These are phyloP conservation scores for Prunus salicina DNA, from an alignment of 306 rosid genomes.

Conservation along the genomic window DNA sequence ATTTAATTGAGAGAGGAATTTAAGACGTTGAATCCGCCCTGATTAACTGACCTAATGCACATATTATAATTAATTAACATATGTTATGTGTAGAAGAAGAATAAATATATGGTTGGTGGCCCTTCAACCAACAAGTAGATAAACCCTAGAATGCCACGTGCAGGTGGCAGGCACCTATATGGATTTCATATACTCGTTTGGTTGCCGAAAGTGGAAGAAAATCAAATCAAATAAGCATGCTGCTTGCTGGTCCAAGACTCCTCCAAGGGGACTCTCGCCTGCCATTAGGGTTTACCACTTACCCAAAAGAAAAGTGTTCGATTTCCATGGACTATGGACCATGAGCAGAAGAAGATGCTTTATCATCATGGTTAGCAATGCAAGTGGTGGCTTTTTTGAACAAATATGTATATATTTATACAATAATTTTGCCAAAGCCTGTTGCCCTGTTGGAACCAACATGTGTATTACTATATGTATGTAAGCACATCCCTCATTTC, in stretches of 20 bases:
- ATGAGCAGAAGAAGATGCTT: conserved; percentile 33
- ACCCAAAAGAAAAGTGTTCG: conserved; percentile 1
- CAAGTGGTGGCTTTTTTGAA: conserved; percentile 19
- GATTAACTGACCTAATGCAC: too few relatives aligned
- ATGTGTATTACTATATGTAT: conserved; percentile 9
- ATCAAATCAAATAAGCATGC: conserved; percentile 21
- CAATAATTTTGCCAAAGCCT: neutral
- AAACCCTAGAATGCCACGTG: conserved; percentile 28
- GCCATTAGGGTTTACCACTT: conserved; percentile 14
- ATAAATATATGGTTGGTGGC: neutral
- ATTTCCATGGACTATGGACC: conserved; percentile 1
- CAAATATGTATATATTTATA: neutral
- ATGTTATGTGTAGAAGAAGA: neutral
- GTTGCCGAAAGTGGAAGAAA: conserved; percentile 38
- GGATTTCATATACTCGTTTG: neutral
- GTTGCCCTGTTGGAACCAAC: conserved; percentile 24
- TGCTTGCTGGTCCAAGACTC: neutral
- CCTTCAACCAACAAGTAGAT: neutral
- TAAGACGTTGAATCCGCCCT: too few relatives aligned
- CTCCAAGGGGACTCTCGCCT: conserved; percentile 15
- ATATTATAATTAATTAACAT: neutral
- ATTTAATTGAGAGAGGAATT: too few relatives aligned
- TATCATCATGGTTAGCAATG: conserved; percentile 29
- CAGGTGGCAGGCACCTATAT: neutral
- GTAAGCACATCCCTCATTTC: conserved; percentile 29